phyloP scores from a whole-genome alignment of 1,284 basidiomycete species.

The Somion occarium region DNA sequence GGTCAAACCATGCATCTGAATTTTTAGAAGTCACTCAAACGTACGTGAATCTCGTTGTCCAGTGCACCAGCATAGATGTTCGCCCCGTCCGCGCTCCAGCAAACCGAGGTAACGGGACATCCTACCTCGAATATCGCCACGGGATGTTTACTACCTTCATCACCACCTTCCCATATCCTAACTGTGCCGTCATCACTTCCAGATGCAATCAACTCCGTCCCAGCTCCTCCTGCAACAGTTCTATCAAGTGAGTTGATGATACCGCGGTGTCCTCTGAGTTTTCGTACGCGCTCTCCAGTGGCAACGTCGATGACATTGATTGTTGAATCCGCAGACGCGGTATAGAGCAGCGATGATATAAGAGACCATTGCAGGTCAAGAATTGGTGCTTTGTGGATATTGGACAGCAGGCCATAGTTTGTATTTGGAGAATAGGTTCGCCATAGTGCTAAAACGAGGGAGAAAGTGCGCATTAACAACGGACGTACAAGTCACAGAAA shows the following conservation, averaged over 20 bases:
- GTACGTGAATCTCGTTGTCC: slow-evolving; percentile 91
- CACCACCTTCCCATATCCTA: slow-evolving; percentile 81
- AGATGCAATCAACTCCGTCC: slow-evolving; percentile 77
- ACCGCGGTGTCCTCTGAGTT: slow-evolving; percentile 80
- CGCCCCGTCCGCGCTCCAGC: slow-evolving; percentile 86
- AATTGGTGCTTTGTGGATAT: slow-evolving; percentile 73
- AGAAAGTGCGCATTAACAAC: slow-evolving; percentile 1
- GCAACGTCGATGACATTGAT: slow-evolving; percentile 70
- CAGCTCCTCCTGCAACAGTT: slow-evolving; percentile 76
- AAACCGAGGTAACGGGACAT: slow-evolving; percentile 87
- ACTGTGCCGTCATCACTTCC: slow-evolving; percentile 89
- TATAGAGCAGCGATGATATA: slow-evolving; percentile 65
- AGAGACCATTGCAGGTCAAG: slow-evolving; percentile 81
- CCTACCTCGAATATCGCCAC: slow-evolving; percentile 80
- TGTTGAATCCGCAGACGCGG: slow-evolving; percentile 81
- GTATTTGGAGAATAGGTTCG: slow-evolving; percentile 77
- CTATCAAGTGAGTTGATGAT: slow-evolving; percentile 87
- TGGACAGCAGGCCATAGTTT: slow-evolving; percentile 75
- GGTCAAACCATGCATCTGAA: background rate
- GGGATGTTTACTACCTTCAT: slow-evolving; percentile 70
- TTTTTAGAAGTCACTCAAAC: too few relatives aligned
- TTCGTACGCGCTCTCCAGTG: slow-evolving; percentile 60
- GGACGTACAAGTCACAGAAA: too few relatives aligned
- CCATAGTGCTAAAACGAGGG: slow-evolving; percentile 57
- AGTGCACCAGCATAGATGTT: slow-evolving; percentile 85